Conservation (phyloP, 2,329 filamentous ascomycete species). For the Penicillium aurantiogriseum region DNA sequence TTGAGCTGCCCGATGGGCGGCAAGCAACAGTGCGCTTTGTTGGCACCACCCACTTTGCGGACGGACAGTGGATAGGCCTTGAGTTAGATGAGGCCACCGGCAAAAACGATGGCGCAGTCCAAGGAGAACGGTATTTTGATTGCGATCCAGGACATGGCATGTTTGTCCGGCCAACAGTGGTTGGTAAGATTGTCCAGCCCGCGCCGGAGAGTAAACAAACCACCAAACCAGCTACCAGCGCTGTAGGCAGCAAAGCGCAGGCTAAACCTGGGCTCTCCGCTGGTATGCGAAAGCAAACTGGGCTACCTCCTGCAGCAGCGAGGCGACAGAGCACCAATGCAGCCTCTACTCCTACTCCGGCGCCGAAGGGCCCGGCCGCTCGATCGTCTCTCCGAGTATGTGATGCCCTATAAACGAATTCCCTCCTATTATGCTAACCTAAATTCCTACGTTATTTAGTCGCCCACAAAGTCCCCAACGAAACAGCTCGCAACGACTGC, state of each 20-base stretch:
- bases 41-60: constrained; percentile 74
- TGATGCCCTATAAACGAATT: neutral
- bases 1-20: constrained; percentile 76
- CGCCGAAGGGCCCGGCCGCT: constrained; percentile 50
- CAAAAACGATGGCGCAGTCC: constrained; percentile 91
- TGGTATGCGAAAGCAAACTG: constrained; percentile 45
- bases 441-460: constrained; percentile 48
- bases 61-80: constrained; percentile 84
- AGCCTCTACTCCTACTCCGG: constrained; percentile 68
- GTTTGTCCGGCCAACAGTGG: constrained; percentile 75
- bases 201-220: constrained; percentile 40
- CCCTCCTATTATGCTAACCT: constrained; percentile 21
- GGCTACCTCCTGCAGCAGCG: constrained; percentile 53
- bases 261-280: constrained; percentile 13
- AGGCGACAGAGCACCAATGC: constrained; percentile 68
- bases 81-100: constrained; percentile 79
- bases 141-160: constrained; percentile 72
- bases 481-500: constrained; percentile 68
- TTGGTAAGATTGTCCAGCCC: constrained; percentile 53
- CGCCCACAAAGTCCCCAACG: constrained; percentile 74
- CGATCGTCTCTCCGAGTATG: constrained; percentile 41
- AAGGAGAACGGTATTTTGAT: constrained; percentile 84
- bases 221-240: constrained; percentile 30
- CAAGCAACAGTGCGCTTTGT: constrained; percentile 76
- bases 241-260: constrained; percentile 25